Evolutionary conservation across 2,329 filamentous ascomycete genomes (phyloP).

Genomic region (Ceratocystis cacaofunesta): DNA sequence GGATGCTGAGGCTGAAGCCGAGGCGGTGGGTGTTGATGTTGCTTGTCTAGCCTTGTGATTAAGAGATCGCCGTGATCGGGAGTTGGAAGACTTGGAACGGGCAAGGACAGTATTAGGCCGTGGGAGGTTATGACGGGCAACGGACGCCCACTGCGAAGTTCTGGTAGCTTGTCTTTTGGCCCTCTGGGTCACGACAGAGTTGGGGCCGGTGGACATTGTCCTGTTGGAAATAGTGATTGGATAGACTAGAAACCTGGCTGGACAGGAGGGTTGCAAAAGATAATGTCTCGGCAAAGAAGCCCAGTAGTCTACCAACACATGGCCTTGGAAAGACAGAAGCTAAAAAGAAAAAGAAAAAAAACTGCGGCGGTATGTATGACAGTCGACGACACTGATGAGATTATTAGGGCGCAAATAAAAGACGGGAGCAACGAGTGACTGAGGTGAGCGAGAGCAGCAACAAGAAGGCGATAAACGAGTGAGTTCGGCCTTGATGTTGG

Average conservation of each 20-base stretch:
- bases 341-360: neutral
- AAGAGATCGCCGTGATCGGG: neutral
- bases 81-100: neutral
- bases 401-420: slow-evolving; percentile 1
- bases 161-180: slow-evolving; percentile 12
- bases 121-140: slow-evolving; percentile 10
- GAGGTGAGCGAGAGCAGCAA: neutral
- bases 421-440: slow-evolving; percentile 1
- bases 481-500: slow-evolving; percentile 1
- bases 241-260: neutral
- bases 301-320: slow-evolving; percentile 11
- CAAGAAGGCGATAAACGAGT: neutral
- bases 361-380: neutral
- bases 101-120: slow-evolving; percentile 8
- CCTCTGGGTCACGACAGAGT: slow-evolving; percentile 10
- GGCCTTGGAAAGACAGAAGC: slow-evolving; percentile 2
- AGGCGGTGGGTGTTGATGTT: neutral
- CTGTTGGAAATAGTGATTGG: neutral
- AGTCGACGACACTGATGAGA: neutral
- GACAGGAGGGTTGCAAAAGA: neutral
- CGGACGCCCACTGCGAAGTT: slow-evolving; percentile 11
- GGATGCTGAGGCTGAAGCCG: neutral
- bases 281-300: slow-evolving; percentile 5
- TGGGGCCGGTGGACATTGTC: slow-evolving; percentile 9
- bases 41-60: neutral